A percentile compares a stretch with the other conserved stretches of the same genome.
phyloP scores from a whole-genome alignment of 805 yeast species.

The Pichia californica region DNA sequence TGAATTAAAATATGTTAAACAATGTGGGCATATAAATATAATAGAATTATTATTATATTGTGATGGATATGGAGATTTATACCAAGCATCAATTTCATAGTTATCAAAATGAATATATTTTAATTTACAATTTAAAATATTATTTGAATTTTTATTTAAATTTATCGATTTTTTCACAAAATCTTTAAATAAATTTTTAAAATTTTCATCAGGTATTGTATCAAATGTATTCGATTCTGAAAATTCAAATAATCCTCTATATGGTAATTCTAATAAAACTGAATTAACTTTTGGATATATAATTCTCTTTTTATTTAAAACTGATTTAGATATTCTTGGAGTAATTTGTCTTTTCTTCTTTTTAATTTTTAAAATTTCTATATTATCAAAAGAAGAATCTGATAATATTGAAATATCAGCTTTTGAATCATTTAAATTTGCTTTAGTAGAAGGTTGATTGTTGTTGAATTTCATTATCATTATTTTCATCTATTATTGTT shows the following conservation, averaged over 20 bases:
- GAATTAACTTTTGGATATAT: conserved; percentile 23
- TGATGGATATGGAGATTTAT: conserved; percentile 87
- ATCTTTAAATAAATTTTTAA: conserved; percentile 33
- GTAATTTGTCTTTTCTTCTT: too few relatives aligned
- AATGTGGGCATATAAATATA: conserved; percentile 75
- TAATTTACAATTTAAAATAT: conserved; percentile 8
- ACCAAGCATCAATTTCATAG: conserved; percentile 84
- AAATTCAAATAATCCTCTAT: conserved; percentile 54
- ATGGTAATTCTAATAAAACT: conserved; percentile 55
- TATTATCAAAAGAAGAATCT: too few relatives aligned
- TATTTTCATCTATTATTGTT: too few relatives aligned
- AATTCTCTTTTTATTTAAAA: neutral
- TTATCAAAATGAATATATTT: conserved; percentile 48
- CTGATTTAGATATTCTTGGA: neutral
- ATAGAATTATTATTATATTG: conserved; percentile 60
- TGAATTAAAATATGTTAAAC: conserved; percentile 72
- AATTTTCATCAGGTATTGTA: conserved; percentile 49
- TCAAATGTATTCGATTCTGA: conserved; percentile 52
- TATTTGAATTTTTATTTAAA: conserved; percentile 23
- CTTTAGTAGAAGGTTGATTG: too few relatives aligned
- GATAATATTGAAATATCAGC: too few relatives aligned
- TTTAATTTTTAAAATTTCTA: too few relatives aligned
- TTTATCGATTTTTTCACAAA: conserved; percentile 36
- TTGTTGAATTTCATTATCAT: too few relatives aligned
- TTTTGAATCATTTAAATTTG: neutral